These are phyloP conservation scores for Sarcodon sp. DNA, from an alignment of 768 basidiomycete genomes.

Conservation along the genomic window DNA sequence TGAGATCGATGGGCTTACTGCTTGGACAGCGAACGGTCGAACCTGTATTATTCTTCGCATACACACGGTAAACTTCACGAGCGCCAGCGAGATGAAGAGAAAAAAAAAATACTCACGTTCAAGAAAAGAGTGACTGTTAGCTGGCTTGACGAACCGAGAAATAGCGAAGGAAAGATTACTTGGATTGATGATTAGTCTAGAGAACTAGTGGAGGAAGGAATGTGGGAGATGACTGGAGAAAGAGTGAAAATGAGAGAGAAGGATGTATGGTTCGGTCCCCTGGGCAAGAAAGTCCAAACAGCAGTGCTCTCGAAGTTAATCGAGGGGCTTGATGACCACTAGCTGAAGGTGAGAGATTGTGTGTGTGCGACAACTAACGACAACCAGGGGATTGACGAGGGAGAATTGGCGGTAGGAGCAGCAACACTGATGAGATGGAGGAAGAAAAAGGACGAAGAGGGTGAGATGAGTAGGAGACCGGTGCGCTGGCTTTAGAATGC, in stretches of 20 bases:
- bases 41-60: slow-evolving; percentile 1
- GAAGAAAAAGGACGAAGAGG: too few relatives aligned
- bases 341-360: too few relatives aligned
- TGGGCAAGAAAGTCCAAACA: background rate
- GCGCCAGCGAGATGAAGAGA: background rate
- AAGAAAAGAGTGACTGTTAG: background rate
- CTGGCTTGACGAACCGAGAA: background rate
- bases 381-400: too few relatives aligned
- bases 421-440: too few relatives aligned
- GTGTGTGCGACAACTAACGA: too few relatives aligned
- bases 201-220: background rate
- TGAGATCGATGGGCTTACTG: background rate
- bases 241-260: background rate
- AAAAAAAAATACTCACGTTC: background rate
- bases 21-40: background rate
- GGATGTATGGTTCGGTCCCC: background rate
- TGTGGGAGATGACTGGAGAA: background rate
- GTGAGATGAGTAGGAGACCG: too few relatives aligned
- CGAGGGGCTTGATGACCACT: background rate
- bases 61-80: too few relatives aligned
- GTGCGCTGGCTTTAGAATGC: too few relatives aligned
- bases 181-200: background rate
- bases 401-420: too few relatives aligned
- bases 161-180: background rate
- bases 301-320: background rate